Percentiles rank a stretch among this genome's conserved stretches.
These are phyloP conservation scores for Plasmopara halstedii DNA, from an alignment of 352 stramenopile genomes.

Conservation along the genomic window DNA sequence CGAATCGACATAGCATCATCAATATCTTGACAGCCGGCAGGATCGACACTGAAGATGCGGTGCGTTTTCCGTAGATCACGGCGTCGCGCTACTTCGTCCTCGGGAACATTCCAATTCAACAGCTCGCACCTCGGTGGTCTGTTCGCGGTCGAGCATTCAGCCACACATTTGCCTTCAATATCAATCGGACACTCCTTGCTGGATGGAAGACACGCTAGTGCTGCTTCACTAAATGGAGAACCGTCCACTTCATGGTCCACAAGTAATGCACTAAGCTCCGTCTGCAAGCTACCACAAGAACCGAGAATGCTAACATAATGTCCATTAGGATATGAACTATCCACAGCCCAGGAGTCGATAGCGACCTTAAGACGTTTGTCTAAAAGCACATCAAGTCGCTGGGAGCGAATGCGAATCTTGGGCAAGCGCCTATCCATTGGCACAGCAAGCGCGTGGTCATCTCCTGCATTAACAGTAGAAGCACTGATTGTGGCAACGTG, in stretches of 20 bases:
- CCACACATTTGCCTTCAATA: slow-evolving; percentile 52
- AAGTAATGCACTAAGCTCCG: slow-evolving; percentile 76
- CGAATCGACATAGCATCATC: slow-evolving; percentile 87
- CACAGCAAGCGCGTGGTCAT: slow-evolving; percentile 71
- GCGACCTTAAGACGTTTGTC: slow-evolving; percentile 80
- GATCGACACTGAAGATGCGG: slow-evolving; percentile 86
- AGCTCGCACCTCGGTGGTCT: slow-evolving; percentile 40
- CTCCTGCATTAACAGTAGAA: slow-evolving; percentile 42
- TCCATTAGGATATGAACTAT: slow-evolving; percentile 72
- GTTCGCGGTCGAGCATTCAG: slow-evolving; percentile 73
- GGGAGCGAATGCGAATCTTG: slow-evolving; percentile 74
- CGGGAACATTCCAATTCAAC: slow-evolving; percentile 61
- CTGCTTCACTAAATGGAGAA: slow-evolving; percentile 76
- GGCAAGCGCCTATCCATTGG: slow-evolving; percentile 76
- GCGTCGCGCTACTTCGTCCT: slow-evolving; percentile 37
- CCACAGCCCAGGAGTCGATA: slow-evolving; percentile 67
- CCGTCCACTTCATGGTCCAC: slow-evolving; percentile 80
- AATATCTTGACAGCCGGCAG: slow-evolving; percentile 85
- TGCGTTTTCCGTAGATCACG: slow-evolving; percentile 65
- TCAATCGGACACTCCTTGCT: slow-evolving; percentile 39
- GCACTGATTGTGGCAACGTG: slow-evolving; percentile 70
- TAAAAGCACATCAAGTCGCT: slow-evolving; percentile 61
- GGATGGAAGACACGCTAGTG: slow-evolving; percentile 72
- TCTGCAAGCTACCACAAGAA: slow-evolving; percentile 48
- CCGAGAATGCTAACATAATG: slow-evolving; percentile 78